Percentiles rank a stretch among this genome's conserved stretches.
phyloP scores from a whole-genome alignment of 1,139 yeast genomes.

The Kluyveromyces sp. region DNA sequence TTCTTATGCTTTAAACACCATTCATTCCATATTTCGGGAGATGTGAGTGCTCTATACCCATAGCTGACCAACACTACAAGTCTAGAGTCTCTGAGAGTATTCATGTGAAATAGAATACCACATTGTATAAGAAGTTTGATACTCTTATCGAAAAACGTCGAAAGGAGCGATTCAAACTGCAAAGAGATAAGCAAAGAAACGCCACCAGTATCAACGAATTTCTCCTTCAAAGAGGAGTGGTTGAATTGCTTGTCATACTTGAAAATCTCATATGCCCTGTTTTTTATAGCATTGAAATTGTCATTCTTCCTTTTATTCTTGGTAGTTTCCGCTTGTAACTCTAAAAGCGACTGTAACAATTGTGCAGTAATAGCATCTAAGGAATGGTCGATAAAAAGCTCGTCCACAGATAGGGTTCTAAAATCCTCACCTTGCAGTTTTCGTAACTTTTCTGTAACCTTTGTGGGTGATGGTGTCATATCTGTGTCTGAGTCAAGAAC shows the following conservation, averaged over 20 bases:
- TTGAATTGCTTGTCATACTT: conserved; percentile 15
- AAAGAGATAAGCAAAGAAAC: conserved; percentile 13
- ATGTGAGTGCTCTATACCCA: conserved; percentile 11
- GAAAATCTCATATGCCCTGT: conserved; percentile 8
- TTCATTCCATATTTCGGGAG: conserved; percentile 1
- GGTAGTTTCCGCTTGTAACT: not conserved
- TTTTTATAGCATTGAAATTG: not conserved
- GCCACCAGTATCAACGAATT: conserved; percentile 23
- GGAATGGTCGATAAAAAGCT: conserved; percentile 2
- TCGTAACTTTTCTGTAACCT: not conserved
- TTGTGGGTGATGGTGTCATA: conserved; percentile 11
- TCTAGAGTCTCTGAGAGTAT: conserved; percentile 9
- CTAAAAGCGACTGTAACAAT: not conserved
- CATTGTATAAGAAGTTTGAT: conserved; percentile 17
- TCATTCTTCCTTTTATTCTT: not conserved
- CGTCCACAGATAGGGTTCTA: not conserved
- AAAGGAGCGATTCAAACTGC: conserved; percentile 11
- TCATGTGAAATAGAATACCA: conserved; percentile 20
- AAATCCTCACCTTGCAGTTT: not conserved
- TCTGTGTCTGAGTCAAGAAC: conserved; percentile 11
- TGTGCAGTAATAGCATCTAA: conserved; percentile 4
- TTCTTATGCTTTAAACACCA: not conserved
- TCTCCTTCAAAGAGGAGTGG: conserved; percentile 14
- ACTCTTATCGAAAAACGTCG: conserved; percentile 8
- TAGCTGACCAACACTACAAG: conserved; percentile 16